These are phyloP conservation scores for Plasmodiophora brassicae DNA, from an alignment of 208 protist genomes.

Conservation along the genomic window DNA sequence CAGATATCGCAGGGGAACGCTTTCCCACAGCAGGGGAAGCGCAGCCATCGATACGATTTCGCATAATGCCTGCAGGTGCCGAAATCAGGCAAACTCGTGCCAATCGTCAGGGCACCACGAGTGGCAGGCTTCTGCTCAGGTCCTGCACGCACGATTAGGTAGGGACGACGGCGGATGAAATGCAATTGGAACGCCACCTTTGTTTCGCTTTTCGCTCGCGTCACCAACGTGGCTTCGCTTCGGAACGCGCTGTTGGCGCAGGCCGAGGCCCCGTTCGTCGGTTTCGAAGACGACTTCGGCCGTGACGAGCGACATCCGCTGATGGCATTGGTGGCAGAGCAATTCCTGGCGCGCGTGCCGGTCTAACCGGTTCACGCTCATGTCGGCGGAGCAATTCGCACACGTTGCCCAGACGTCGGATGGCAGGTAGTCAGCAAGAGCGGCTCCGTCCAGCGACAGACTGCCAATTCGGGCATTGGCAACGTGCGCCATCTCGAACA, in stretches of 20 bases:
- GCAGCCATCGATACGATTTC: slow-evolving; percentile 55
- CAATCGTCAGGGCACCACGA: neutral
- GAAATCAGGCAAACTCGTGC: slow-evolving; percentile 41
- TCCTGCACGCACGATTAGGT: too few species aligned
- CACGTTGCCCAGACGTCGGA: neutral
- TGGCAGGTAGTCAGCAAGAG: neutral
- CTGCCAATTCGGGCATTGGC: neutral
- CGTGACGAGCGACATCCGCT: neutral
- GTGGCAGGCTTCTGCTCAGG: too few species aligned
- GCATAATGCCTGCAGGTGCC: slow-evolving; percentile 60
- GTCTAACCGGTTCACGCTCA: neutral
- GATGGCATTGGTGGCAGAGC: neutral
- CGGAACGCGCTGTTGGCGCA: too few species aligned
- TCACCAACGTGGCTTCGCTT: too few species aligned
- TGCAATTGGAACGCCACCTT: too few species aligned
- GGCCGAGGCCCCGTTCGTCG: too few species aligned
- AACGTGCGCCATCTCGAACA: neutral
- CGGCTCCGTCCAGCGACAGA: neutral
- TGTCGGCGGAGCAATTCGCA: neutral
- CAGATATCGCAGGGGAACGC: slow-evolving; percentile 61
- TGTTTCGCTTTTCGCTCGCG: too few species aligned
- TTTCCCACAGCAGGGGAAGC: slow-evolving; percentile 58
- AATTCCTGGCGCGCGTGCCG: neutral
- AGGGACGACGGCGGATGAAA: too few species aligned
- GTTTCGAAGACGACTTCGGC: neutral